Percentiles rank a stretch among this genome's conserved stretches.
Conservation (phyloP, 495 filamentous ascomycete species). For the Penicillium longicatenatum region DNA sequence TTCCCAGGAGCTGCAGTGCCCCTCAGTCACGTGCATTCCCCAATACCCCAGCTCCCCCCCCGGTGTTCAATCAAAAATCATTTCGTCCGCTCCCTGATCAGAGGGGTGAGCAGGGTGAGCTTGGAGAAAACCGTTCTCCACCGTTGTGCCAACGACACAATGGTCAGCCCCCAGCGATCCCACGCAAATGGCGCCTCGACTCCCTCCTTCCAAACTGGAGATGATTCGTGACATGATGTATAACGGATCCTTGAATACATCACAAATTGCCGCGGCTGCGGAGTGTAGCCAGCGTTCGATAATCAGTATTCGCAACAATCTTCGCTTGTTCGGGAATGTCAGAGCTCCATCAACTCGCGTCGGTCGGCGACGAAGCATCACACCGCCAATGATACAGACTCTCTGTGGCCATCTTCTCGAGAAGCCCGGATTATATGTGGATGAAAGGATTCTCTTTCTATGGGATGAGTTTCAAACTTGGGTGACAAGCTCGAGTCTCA, state of each 20-base stretch:
- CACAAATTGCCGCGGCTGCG: background rate
- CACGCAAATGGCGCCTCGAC: slow-evolving; percentile 10
- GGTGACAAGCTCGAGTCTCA: slow-evolving; percentile 8
- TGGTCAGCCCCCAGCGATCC: background rate
- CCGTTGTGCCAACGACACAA: slow-evolving; percentile 1
- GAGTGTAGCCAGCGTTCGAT: no score
- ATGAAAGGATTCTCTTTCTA: slow-evolving; percentile 18
- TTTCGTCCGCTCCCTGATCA: slow-evolving; percentile 14
- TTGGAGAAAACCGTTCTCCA: slow-evolving; percentile 9
- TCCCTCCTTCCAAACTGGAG: slow-evolving; percentile 4
- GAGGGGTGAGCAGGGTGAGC: slow-evolving; percentile 14
- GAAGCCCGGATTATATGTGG: slow-evolving; percentile 16
- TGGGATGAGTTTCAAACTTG: slow-evolving; percentile 19
- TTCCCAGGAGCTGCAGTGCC: slow-evolving; percentile 5
- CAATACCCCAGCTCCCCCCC: slow-evolving; percentile 11
- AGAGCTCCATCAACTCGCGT: background rate
- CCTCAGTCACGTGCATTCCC: slow-evolving; percentile 9
- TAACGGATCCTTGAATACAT: slow-evolving; percentile 6
- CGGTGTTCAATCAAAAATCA: slow-evolving; percentile 1
- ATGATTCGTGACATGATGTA: slow-evolving; percentile 6
- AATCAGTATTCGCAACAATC: background rate
- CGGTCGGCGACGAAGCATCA: slow-evolving; percentile 14
- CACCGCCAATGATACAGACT: slow-evolving; percentile 27
- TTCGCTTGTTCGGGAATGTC: background rate
- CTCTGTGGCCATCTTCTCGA: slow-evolving; percentile 6